Evolutionary conservation across 345 rosid species (phyloP), one percentile per base, ranked within the genome.

Genomic region (Gossypium arboreum): DNA sequence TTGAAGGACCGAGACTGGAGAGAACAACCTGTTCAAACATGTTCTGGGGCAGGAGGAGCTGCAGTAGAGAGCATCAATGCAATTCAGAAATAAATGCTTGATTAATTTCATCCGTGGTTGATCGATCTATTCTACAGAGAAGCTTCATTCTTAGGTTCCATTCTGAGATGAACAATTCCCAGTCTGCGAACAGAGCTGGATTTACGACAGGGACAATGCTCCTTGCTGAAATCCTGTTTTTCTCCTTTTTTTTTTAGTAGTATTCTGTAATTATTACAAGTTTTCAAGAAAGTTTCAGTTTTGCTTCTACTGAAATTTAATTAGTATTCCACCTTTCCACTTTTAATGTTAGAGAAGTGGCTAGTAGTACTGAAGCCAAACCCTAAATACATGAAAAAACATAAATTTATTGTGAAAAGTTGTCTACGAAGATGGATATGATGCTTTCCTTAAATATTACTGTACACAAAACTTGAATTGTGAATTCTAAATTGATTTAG

Each of bases 31-130:
- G 99, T 68, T 90, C 99, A 24, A 92, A 89, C 77, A 90, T 96
- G 97, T 93, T 96, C 52, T 96, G 99, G 99, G 92, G 98, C 74
- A 85, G 97, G 81, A 91, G 99, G 84, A 95, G 98, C 88, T 93
- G 98, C 82, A 95, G 94, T 83, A 85, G 99, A 84, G 99, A 96
- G 87, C 88, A 95, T 47, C 99, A 88, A 69, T 95, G 99, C 89
- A 91, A 93, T 68, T 95, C 99, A 2, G 99, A 95, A 78, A 95
- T 95, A 77, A 95, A 95, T 73, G 87, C 98, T 34, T 94, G 86
- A 91, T 11, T 56, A 34, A 41, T 48, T 61, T 48, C 2, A 3
- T 57, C 39, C 1, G 1, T 24, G 63, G 54, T 72, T 58, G 12
- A 56, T 58, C 34, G 51, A 39, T 71, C 20, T 16, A 56, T 54